Base-by-base conservation (phyloP, 768 basidiomycete species). In the Lentinula detonsa region DNA sequence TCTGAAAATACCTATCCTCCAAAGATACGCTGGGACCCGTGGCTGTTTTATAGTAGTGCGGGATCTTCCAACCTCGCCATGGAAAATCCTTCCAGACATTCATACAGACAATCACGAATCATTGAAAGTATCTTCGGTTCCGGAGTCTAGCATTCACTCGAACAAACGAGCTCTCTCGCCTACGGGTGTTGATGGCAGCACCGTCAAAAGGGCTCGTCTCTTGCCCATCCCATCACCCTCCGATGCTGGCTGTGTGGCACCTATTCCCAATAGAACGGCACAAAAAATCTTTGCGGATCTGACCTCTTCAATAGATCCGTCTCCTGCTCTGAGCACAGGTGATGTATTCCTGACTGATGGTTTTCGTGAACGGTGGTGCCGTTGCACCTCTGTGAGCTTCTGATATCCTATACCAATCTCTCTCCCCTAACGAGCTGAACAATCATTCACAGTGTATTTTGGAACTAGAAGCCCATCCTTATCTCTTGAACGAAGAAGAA, bases 291-390 rank as follows among this genome's bases (percentile, higher is more conserved):
- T 85, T 31, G 64, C 70, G n/a, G 62, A 65, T n/a, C 62, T 67
- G 59, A 65, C 62, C 54, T 56, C 65, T 35, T 23, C 23, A 23
- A 23, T 23, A 23, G 66, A 62, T 10, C 51, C 66, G 28, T 70
- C 71, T 55, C 57, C 66, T 9, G 70, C 70, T 45, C 68, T 84
- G 15, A 84, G 89, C 31, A 74, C 80, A 3, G 90, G 90, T 0
- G 92, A 93, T 65, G 69, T 92, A 34, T 93, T 93, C 71, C 75
- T 93, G 50, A 84, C 83, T 0, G 83, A 87, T 21, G 86, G 84
- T 16, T 93, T 86, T 74, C 82, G 89, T 61, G 76, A 84, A 42
- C 79, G 85, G n/a, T 93, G 92, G 92, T 93, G 92, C 71, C 81
- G 76, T 49, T 94, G 92, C 65, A 69, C 73, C 58, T 72, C 74